These are phyloP conservation scores for Candida gigantensis DNA, from an alignment of 1,139 yeast genomes.

Conservation along the genomic window DNA sequence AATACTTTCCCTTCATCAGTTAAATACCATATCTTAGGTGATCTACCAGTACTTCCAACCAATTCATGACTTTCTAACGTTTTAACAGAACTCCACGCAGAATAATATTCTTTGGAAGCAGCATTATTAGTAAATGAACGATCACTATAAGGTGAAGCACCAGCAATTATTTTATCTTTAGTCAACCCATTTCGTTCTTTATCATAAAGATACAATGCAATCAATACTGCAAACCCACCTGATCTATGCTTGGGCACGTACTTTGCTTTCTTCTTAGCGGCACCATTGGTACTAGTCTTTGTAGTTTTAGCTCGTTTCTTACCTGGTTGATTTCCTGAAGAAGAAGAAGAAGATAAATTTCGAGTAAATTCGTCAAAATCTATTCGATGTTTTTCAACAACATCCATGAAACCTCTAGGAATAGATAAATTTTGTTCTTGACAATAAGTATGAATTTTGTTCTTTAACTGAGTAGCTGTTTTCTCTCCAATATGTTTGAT, in stretches of 20 bases:
- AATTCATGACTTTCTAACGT: constrained; percentile 63
- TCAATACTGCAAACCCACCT: constrained; percentile 83
- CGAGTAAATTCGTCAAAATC: constrained; percentile 14
- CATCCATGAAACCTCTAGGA: constrained; percentile 37
- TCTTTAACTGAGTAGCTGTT: constrained; percentile 49
- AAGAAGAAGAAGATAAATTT: constrained; percentile 1
- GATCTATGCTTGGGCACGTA: constrained; percentile 80
- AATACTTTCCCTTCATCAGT: constrained; percentile 74
- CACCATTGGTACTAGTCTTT: too few relatives aligned
- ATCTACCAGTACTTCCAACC: constrained; percentile 56
- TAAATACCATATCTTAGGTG: constrained; percentile 59
- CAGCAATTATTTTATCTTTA: constrained; percentile 56
- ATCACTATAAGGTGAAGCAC: constrained; percentile 65
- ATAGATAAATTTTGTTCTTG: constrained; percentile 34
- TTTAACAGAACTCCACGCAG: constrained; percentile 80
- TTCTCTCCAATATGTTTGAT: constrained; percentile 66
- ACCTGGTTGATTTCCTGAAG: constrained; percentile 17
- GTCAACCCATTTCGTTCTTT: constrained; percentile 51
- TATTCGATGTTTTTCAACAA: constrained; percentile 10
- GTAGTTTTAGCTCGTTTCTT: constrained; percentile 24
- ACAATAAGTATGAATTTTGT: constrained; percentile 48
- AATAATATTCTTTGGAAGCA: constrained; percentile 60
- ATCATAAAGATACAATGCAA: constrained; percentile 63
- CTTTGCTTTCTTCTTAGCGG: constrained; percentile 14
- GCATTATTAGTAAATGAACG: constrained; percentile 66